Evolutionary conservation across 495 filamentous ascomycete species (phyloP), one percentile per base, ranked within the genome.

Genomic region (Cenococcum geophilum): DNA sequence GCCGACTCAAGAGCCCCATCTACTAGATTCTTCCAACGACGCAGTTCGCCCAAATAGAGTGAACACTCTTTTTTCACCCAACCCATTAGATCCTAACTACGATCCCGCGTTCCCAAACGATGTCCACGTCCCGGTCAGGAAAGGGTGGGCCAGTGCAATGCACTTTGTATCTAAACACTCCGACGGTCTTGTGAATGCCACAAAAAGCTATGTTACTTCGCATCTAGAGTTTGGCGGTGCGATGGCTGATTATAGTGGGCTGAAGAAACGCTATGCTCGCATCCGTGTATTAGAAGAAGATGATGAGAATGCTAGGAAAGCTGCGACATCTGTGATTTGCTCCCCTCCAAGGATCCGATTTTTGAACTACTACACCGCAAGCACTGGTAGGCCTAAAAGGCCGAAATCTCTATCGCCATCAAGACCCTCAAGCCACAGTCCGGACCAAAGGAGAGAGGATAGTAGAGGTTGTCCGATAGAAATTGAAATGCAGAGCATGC

Each of bases 341-440:
- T 22, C 58, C 51, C 60, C 64, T 34, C 45, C 57, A 69, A 55
- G 76, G 82, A 79, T 92, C 11, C 79, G 90, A 1, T 96, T 96
- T 68, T 77, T 89, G 43, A 96, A 97, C 68, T 97, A 95, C 71
- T 96, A 93, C 68, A 96, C 92, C 9, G 79, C 87, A 25, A 91
- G 89, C 57, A 87, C 86, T 4, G 91, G 90, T 1, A 75, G 76
- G 58, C 78, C 77, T 32, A 83, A 87, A 75, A 78, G 72, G 61
- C 49, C 72, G 34, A 64, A 64, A 34, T 58, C 49, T 59, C 40
- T 45, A 18, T 59, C 64, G 14, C 55, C 49, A 43, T 62, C 57
- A 40, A 21, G 52, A 40, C 45, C 53, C 20, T 12, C 43, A 18
- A 58, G 67, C 45, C 47, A 10, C 4, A 77, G 75, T 34, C 74